Evolutionary conservation across 1,139 yeast species (phyloP).

Genomic region (Taphrina wiesneri): DNA sequence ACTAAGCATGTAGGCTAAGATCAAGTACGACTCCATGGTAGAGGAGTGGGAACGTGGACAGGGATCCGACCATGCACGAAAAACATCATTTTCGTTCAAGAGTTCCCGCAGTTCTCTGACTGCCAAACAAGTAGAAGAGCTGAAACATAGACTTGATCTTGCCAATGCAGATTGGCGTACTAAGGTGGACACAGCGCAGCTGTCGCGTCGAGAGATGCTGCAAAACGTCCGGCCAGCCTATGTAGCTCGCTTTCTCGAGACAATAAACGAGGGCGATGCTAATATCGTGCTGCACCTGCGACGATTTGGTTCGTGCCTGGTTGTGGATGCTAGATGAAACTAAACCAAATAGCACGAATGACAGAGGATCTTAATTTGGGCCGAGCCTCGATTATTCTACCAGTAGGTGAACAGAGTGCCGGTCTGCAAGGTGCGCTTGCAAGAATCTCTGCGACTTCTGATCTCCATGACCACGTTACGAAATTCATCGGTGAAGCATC

Average conservation of each 20-base stretch:
- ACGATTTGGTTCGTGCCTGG: slow-evolving; percentile 47
- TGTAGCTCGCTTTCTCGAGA: slow-evolving; percentile 69
- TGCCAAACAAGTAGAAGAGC: slow-evolving; percentile 74
- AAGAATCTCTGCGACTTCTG: slow-evolving; percentile 72
- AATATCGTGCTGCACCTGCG: slow-evolving; percentile 86
- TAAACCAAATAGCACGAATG: slow-evolving; percentile 63
- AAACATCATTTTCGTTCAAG: slow-evolving; percentile 70
- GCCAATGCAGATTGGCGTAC: slow-evolving; percentile 85
- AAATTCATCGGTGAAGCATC: slow-evolving; percentile 74
- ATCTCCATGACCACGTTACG: slow-evolving; percentile 68
- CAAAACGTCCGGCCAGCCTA: slow-evolving; percentile 74
- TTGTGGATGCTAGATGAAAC: neutral
- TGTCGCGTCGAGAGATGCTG: slow-evolving; percentile 70
- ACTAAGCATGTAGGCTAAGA: slow-evolving; percentile 55
- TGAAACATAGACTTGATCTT: slow-evolving; percentile 71
- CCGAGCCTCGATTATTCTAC: slow-evolving; percentile 73
- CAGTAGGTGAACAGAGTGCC: slow-evolving; percentile 41
- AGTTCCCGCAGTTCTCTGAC: slow-evolving; percentile 66
- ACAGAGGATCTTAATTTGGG: slow-evolving; percentile 82
- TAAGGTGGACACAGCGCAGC: slow-evolving; percentile 71
- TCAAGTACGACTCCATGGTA: slow-evolving; percentile 75
- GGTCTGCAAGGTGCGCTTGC: slow-evolving; percentile 18
- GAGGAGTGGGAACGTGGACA: slow-evolving; percentile 82
- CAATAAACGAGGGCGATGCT: slow-evolving; percentile 81
- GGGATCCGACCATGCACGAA: slow-evolving; percentile 76